Evolutionary conservation across 805 yeast genomes (phyloP), one percentile per base, ranked within the genome.

Genomic region (Candida ovalis): DNA sequence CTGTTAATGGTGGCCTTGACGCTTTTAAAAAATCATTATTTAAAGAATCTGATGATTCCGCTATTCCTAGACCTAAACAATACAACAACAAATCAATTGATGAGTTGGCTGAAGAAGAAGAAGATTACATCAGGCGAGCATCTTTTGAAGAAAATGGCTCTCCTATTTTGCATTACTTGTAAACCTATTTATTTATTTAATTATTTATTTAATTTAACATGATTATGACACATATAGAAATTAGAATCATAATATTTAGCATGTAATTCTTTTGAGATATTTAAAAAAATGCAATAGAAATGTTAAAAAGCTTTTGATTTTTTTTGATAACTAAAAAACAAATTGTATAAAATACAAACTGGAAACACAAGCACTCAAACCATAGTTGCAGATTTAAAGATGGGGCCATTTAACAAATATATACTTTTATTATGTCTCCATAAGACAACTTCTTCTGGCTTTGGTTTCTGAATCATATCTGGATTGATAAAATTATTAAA

Each of bases 1-100:
- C 50, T 10, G 57, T 59, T 8, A 61, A 56, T 42, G 64, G 53
- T 12, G 53, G 58, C 8, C 46, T 59, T 35, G 62, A 55, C 36
- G 54, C 60, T 15, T 50, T 62, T 50, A 56, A 50, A 33, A 57
- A 62, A 22, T 56, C 54, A 5, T 41, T 61, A 4, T 57, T 60
- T 40, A 48, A 42, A 30, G 45, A 48, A 4, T 45, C 43, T 15
- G 44, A 48, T n/a, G 38, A 38, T 3, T 40, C 19, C 17, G 22
- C 12, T 8, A 6, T 12, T 13, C 2, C 25, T 21, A 12, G n/a
- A 28, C 17, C 24, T 18, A 19, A 30, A 9, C 15, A 30, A 12
- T 30, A 30, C 35, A n/a, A 13, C 13, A 13, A 28, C 15, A 37
- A 35, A 7, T 39, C 27, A 2, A 2, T 3, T 15, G 17, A 28